Base-by-base conservation (phyloP, 1,284 basidiomycete species). In the Anthracocystis walkeri region DNA sequence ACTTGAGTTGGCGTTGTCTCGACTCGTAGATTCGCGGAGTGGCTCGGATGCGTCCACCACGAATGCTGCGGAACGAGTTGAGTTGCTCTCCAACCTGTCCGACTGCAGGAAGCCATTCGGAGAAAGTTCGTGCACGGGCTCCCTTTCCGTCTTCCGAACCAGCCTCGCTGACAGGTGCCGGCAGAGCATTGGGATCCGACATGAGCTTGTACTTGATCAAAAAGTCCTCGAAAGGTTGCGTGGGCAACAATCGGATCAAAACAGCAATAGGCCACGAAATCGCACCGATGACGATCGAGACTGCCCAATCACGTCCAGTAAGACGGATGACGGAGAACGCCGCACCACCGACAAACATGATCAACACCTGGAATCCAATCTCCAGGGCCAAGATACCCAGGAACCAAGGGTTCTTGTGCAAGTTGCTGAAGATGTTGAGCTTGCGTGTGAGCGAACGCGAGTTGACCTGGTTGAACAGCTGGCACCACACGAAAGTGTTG, bases 401-500 rank as follows among this genome's bases (percentile, higher is more conserved):
- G 87, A 98, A 98, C 86, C 93, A 97, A 73, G 87, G 89, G 85
- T 98, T 99, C 60, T 87, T 88, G 67, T 88, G 84, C 48, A 98
- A 89, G 56, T 93, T 94, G 79, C 92, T 90, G 81, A 98, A 94
- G 67, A 98, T 90, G 86, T 99, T 99, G 75, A 95, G 88, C 65
- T 90, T 90, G 66, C 90, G 90, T 80, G 96, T 94, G 56, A 99
- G 88, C 46, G 93, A 89, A 61, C 96, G 89, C 77, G 92, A 94
- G 84, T 98, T 98, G 86, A 98, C 86, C 70, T 94, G 95, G 87
- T 97, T 97, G 87, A 85, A 85, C 20, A 85, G 64, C 66, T 82
- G 80, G 54, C 93, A 93, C 86, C 97, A 98, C 49, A 99, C 96
- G 82, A 97, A 99, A 18, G 91, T 89, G 84, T 98, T 99, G 90